Conservation (phyloP, 169 alveolate species). For the Amoebophrya sp. region DNA sequence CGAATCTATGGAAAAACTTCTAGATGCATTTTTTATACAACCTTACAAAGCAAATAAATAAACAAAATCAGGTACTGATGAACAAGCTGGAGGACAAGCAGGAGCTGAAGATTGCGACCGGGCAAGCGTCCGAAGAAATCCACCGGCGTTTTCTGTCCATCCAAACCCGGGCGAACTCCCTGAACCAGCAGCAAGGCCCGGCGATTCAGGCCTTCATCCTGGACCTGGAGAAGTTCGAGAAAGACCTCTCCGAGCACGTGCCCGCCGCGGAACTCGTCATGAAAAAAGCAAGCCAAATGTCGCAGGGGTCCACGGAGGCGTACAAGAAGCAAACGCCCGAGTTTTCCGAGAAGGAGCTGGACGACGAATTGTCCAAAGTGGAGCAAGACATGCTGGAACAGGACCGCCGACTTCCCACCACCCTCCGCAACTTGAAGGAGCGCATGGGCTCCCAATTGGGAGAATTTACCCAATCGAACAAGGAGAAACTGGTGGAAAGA, state of each 20-base stretch:
- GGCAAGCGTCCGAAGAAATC: background rate
- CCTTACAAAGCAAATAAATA: too few species aligned
- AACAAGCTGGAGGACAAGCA: background rate
- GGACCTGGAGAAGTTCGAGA: background rate
- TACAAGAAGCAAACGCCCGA: constrained; percentile 10
- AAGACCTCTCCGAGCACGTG: background rate
- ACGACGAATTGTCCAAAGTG: background rate
- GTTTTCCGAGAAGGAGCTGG: background rate
- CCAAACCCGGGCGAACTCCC: background rate
- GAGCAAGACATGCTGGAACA: background rate
- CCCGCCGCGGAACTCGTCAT: background rate
- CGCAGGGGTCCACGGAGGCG: background rate
- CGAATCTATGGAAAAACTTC: too few species aligned
- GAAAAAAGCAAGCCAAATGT: background rate
- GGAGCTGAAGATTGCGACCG: background rate
- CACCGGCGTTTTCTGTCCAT: background rate
- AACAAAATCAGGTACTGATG: background rate
- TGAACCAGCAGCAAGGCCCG: background rate
- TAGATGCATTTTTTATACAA: too few species aligned
- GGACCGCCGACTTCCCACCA: background rate
- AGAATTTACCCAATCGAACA: background rate
- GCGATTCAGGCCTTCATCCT: constrained; percentile 6
- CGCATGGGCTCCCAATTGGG: background rate
- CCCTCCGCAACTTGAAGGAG: background rate
- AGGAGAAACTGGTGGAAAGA: background rate